Evolutionary conservation across 2,329 filamentous ascomycete genomes (phyloP).

Genomic region (Purpureocillium lavendulum): DNA sequence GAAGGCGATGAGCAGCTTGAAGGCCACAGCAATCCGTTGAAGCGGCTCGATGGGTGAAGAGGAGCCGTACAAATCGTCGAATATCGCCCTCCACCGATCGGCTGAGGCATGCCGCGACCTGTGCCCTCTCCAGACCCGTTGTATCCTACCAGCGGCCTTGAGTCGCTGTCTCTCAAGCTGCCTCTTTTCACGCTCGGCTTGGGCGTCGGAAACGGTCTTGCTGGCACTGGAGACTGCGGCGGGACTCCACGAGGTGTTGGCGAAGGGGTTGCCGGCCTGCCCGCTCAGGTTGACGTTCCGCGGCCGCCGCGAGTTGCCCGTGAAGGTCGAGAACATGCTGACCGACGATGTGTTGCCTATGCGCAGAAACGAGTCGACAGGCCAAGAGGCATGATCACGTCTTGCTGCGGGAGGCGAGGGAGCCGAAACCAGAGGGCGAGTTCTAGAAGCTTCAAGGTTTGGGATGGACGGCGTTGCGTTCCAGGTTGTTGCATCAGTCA

Average conservation of each 20-base stretch:
- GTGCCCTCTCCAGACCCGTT: slow-evolving; percentile 77
- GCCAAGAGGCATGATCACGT: slow-evolving; percentile 2
- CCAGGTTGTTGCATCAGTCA: slow-evolving; percentile 5
- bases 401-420: not conserved
- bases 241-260: slow-evolving; percentile 49
- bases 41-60: slow-evolving; percentile 19
- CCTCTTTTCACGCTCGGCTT: slow-evolving; percentile 73
- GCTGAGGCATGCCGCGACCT: slow-evolving; percentile 50
- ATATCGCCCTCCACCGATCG: slow-evolving; percentile 46
- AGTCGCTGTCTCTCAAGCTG: slow-evolving; percentile 73
- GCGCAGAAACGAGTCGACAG: not conserved
- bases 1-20: slow-evolving; percentile 40
- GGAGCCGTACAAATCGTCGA: slow-evolving; percentile 51
- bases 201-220: slow-evolving; percentile 73
- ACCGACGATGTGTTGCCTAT: slow-evolving; percentile 1
- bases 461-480: not conserved
- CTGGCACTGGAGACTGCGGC: slow-evolving; percentile 56
- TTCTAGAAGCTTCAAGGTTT: slow-evolving; percentile 10
- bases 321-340: slow-evolving; percentile 86
- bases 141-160: slow-evolving; percentile 65
- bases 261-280: slow-evolving; percentile 73
- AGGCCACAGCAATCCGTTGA: slow-evolving; percentile 29
- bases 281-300: slow-evolving; percentile 93
- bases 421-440: not conserved
- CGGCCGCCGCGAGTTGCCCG: slow-evolving; percentile 73